Base-by-base conservation (phyloP, 768 basidiomycete species). In the Serpula lacrymans region DNA sequence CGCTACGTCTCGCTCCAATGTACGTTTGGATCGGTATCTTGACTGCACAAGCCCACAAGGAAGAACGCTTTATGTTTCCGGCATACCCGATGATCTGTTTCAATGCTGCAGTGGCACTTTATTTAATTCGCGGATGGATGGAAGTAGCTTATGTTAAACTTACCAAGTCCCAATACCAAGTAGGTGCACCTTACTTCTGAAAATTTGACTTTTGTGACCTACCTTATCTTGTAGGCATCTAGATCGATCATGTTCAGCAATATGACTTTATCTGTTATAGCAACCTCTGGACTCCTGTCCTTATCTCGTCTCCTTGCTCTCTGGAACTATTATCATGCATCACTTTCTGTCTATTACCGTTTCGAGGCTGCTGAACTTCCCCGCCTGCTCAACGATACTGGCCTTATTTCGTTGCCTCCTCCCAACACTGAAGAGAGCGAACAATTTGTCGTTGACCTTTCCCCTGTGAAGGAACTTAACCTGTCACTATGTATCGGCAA, bases 51-150 rank as follows among this genome's bases (percentile, higher is more conserved):
- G 68, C 85, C 1, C 96, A 99, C 65, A 99, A 99, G 65, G 96
- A 99, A 63, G 96, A 99, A 58, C 75, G 96, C n/a, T 99, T 99
- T 68, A 87, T 97, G 82, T 98, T 84, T 62, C 95, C 96, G 1
- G 84, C 79, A 2, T 98, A 95, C 59, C 88, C 91, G 2, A 62
- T 98, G 23, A 63, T 98, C 34, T 91, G 90, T 56, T 91, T 98
- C 67, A 97, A 97, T 55, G 95, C 93, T 1, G 89, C 91, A 4
- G 82, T 93, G n/a, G 73, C 83, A 10, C 48, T 95, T 9, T 97
- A 88, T 59, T 71, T 99, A 30, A 51, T 87, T 11, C 78, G 92
- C 43, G 93, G 92, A 10, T 92, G 86, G 89, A 60, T 89, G 47
- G 94, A 98, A 68, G 70, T 67, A 13, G 61, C 69, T 3, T 98